Base-by-base conservation (phyloP, 441 rosid species). In the Arabidopsis hybrid region DNA sequence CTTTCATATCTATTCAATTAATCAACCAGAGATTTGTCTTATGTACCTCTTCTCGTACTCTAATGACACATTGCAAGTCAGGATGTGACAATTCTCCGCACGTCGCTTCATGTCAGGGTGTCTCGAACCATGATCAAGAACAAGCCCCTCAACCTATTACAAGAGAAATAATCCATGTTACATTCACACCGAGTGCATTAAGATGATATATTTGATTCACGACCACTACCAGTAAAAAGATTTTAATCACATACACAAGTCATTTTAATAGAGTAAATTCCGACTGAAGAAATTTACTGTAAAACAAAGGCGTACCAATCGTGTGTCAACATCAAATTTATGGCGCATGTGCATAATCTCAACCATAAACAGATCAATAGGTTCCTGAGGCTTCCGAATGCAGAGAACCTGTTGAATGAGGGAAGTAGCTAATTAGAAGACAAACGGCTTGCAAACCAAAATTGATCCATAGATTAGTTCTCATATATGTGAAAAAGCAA, bases 41-140 rank as follows among this genome's bases (percentile, higher is more conserved):
- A 60, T 68, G 47, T 71, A 92, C 99, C 99, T 95, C 86, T 95
- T 95, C 64, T 95, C 99, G 65, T 95, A 92, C 73, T 95, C 99
- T 79, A 95, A 79, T 11, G 99, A 91, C 43, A 91, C 97, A 70
- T 95, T 95, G 85, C 97, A 95, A n/a, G 97, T 95, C 81, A 95
- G 80, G 73, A 95, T 95, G 78, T 85, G 82, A 77, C 99, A 95
- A 72, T 92, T 92, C 78, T 95, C 99, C 11, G 98, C 98, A 67
- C 92, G 87, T 6, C 99, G 84, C 83, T 95, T 95, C 99, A 95
- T 95, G 80, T 95, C 99, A 62, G 99, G 99, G 86, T 95, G 99
- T 71, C 99, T 91, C 26, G 99, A 95, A 70, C 98, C 98, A 83
- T 95, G 99, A 71, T 95, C 99, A 65, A 95, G 93, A 40, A 95